Evolutionary conservation across 805 yeast genomes (phyloP).

Genomic region (Ogataea ganodermae): DNA sequence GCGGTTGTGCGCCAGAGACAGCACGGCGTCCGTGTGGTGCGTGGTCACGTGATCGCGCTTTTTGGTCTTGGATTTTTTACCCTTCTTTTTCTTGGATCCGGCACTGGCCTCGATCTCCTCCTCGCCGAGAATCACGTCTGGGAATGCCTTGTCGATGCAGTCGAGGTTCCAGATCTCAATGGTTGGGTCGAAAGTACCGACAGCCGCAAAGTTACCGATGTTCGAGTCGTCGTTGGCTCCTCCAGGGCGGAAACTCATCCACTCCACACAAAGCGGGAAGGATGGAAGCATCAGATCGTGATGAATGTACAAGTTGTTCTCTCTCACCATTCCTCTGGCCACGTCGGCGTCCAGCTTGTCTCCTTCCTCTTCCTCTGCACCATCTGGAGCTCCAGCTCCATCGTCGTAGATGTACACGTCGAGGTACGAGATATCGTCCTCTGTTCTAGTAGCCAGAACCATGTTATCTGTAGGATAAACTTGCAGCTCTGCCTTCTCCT

Average conservation of each 20-base stretch:
- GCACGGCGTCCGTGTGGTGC: constrained; percentile 92
- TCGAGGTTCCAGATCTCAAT: constrained; percentile 97
- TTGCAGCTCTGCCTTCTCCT: constrained; percentile 82
- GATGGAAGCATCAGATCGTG: constrained; percentile 97
- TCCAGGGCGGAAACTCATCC: constrained; percentile 79
- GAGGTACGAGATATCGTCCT: constrained; percentile 88
- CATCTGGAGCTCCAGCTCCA: constrained; percentile 80
- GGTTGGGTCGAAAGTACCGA: constrained; percentile 96
- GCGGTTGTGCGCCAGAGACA: constrained; percentile 81
- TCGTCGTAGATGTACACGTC: constrained; percentile 96
- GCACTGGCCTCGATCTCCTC: constrained; percentile 45
- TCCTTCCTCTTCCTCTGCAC: constrained; percentile 62
- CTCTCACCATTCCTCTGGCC: constrained; percentile 71
- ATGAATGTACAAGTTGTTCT: constrained; percentile 81
- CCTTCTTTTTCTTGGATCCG: constrained; percentile 45
- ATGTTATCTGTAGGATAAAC: constrained; percentile 88
- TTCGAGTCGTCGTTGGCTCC: constrained; percentile 44
- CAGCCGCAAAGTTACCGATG: constrained; percentile 89
- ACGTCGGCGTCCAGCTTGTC: constrained; percentile 73
- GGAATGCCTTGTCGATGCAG: constrained; percentile 89
- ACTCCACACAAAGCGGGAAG: constrained; percentile 94
- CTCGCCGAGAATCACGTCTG: constrained; percentile 89
- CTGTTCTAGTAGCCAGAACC: constrained; percentile 90
- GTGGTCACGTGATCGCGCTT: constrained; percentile 57
- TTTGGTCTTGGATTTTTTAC: constrained; percentile 53